Percentiles rank a stretch among this genome's conserved stretches.
Conservation (phyloP, 2,329 filamentous ascomycete genomes). For the Nemania sp. region DNA sequence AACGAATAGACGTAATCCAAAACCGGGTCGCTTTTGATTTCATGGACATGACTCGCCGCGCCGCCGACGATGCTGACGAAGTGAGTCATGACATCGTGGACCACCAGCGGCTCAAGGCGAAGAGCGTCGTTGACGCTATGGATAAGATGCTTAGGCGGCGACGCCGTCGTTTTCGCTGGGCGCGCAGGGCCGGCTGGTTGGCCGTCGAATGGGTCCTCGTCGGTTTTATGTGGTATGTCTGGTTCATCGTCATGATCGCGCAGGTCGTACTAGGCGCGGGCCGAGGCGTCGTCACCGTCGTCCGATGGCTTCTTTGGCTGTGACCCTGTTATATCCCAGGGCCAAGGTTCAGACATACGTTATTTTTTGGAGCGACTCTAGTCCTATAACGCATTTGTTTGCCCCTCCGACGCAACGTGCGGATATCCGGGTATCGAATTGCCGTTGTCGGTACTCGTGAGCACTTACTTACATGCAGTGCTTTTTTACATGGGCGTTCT, state of each 20-base stretch:
- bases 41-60: slow-evolving; percentile 64
- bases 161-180: slow-evolving; percentile 70
- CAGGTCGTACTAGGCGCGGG: slow-evolving; percentile 67
- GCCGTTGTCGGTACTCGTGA: background rate
- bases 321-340: slow-evolving; percentile 39
- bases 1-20: slow-evolving; percentile 53
- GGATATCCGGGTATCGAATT: background rate
- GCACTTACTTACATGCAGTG: background rate
- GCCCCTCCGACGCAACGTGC: background rate
- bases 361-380: background rate
- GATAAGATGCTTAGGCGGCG: slow-evolving; percentile 75
- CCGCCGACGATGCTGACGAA: slow-evolving; percentile 79
- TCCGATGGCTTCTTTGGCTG: slow-evolving; percentile 86
- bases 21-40: slow-evolving; percentile 57
- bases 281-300: slow-evolving; percentile 59
- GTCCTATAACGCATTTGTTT: background rate
- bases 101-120: slow-evolving; percentile 77
- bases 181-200: slow-evolving; percentile 77
- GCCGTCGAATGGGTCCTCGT: slow-evolving; percentile 86
- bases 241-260: slow-evolving; percentile 82
- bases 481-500: slow-evolving; percentile 4
- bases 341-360: no score
- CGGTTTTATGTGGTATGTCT: slow-evolving; percentile 91
- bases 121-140: slow-evolving; percentile 78
- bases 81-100: slow-evolving; percentile 76